Evolutionary conservation across 768 basidiomycete species (phyloP).

Genomic region (Tylopilus vinaceipallidus): DNA sequence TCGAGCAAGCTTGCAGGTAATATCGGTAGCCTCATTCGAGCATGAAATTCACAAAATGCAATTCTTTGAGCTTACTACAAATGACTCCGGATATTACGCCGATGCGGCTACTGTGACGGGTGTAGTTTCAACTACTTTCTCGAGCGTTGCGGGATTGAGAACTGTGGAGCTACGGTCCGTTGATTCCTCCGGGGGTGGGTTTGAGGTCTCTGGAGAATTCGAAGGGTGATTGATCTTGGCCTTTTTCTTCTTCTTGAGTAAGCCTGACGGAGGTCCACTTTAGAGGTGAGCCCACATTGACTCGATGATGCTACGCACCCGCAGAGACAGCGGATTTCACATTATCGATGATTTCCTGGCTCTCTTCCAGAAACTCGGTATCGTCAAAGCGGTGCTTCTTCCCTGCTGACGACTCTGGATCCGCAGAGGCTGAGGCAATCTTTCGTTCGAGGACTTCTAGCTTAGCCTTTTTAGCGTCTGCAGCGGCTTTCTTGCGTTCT

Average conservation of each 20-base stretch:
- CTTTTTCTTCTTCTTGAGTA: slow-evolving; percentile 78
- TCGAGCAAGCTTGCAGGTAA: too few relatives aligned
- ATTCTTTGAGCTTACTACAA: too few relatives aligned
- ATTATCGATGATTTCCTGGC: slow-evolving; percentile 83
- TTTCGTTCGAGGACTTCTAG: slow-evolving; percentile 82
- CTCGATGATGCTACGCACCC: slow-evolving; percentile 45
- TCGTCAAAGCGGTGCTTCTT: slow-evolving; percentile 92
- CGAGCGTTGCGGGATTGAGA: background rate
- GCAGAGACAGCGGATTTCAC: slow-evolving; percentile 88
- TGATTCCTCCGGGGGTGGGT: slow-evolving; percentile 11
- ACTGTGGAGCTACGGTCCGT: background rate
- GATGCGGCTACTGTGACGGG: slow-evolving; percentile 16
- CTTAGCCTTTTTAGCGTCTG: slow-evolving; percentile 77
- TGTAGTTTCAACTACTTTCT: background rate
- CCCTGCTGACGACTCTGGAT: slow-evolving; percentile 53
- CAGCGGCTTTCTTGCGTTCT: slow-evolving; percentile 72
- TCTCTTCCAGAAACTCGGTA: slow-evolving; percentile 88
- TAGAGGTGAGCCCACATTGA: background rate
- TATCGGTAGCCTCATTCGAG: too few relatives aligned
- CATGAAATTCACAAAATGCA: slow-evolving; percentile 1
- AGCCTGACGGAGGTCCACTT: slow-evolving; percentile 43
- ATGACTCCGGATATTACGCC: slow-evolving; percentile 16
- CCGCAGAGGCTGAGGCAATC: slow-evolving; percentile 43
- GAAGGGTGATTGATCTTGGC: slow-evolving; percentile 41
- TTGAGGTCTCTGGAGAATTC: slow-evolving; percentile 20